A percentile compares a stretch with the other conserved stretches of the same genome.
Conservation (phyloP, 225 moss, liverwort and hornwort species). For the Anthoceros angustus region DNA sequence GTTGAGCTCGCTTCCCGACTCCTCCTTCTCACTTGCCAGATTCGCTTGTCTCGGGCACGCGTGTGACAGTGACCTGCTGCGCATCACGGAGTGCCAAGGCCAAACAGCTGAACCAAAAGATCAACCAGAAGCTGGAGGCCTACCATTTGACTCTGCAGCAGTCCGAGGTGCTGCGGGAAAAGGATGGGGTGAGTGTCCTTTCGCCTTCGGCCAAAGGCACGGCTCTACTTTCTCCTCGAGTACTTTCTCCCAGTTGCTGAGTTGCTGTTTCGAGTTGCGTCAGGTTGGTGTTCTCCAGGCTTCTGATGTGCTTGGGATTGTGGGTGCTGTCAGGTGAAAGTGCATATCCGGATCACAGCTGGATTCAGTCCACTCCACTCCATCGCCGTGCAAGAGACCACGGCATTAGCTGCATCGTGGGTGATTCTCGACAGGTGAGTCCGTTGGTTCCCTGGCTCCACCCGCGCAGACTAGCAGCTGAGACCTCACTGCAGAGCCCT, state of each 20-base stretch:
- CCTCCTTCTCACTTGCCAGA: not conserved
- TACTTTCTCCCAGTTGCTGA: not conserved
- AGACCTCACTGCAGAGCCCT: not conserved
- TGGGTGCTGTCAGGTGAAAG: not conserved
- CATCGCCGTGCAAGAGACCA: not conserved
- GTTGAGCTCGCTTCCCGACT: not conserved
- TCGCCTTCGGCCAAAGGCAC: not conserved
- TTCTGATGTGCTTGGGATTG: too few species aligned
- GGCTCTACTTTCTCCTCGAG: not conserved
- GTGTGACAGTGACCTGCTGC: slow-evolving; percentile 1
- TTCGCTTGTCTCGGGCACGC: not conserved
- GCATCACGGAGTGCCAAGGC: not conserved
- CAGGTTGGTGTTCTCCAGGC: too few species aligned
- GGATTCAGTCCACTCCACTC: not conserved
- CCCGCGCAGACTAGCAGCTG: not conserved
- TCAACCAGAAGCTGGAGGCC: not conserved
- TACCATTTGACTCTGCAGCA: not conserved
- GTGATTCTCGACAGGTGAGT: not conserved
- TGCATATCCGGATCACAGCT: not conserved
- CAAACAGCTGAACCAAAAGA: not conserved
- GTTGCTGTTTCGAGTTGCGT: too few species aligned
- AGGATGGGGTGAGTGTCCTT: not conserved
- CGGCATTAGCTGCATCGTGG: not conserved
- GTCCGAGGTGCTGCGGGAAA: not conserved
- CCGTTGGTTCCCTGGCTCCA: too few species aligned